Base-by-base conservation (phyloP, 148 eudicot species). In the Limonium bicolor region DNA sequence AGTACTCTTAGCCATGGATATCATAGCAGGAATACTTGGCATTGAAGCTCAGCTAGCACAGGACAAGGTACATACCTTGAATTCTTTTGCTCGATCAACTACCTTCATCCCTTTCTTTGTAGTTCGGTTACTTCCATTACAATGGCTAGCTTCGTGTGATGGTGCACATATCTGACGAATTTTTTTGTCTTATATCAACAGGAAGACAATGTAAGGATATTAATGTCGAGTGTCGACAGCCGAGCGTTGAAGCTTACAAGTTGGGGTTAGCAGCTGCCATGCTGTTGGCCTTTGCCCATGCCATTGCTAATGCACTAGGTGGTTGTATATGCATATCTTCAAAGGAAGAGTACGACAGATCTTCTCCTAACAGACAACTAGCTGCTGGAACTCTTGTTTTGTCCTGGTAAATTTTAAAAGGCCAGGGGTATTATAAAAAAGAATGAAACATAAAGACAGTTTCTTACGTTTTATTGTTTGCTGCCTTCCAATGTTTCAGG, bases 41-140 rank as follows among this genome's bases (percentile, higher is more conserved):
- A 80, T 90, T 25, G 64, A 84, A 58, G 95, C 95, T n/a, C 87
- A 90, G 59, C 17, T 78, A 18, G 74, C 85, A 42, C 93, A 90
- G 60, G 70, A 80, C 65, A 86, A 68, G 87, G 95, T 85, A 54
- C 5, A n/a, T n/a, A n/a, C n/a, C n/a, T n/a, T n/a, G n/a, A n/a
- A 10, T 3, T 7, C 11, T 34, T 4, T 30, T 26, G 7, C 18
- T 31, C 51, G 12, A 1, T 47, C 26, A 28, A 20, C 4, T n/a
- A 41, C 26, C n/a, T 1, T 1, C 3, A 2, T 20, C 24, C n/a
- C 11, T 36, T 20, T 2, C 10, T 39, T 2, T 19, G 1, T 8
- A 2, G n/a, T 2, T 8, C 19, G 38, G 0, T 2, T 5, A 16
- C 41, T 19, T n/a, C n/a, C n/a, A n/a, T n/a, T n/a, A n/a, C n/a